Percentiles rank a stretch among this genome's conserved stretches.
Evolutionary conservation across 2,329 filamentous ascomycete genomes (phyloP).

Genomic region (Aspergillus fumigatus): DNA sequence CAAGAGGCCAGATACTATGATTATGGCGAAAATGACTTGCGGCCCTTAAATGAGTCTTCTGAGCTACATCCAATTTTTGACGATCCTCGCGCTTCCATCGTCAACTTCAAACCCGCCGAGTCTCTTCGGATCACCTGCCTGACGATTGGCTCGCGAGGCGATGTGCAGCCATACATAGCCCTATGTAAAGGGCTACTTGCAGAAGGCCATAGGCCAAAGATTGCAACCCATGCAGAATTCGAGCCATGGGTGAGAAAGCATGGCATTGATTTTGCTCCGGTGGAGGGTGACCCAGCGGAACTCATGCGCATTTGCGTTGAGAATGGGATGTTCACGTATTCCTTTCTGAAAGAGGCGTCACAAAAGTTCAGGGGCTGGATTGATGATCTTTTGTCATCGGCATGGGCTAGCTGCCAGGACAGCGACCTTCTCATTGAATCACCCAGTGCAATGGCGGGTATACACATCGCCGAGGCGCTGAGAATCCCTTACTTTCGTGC

Average conservation of each 20-base stretch:
- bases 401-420: conserved; percentile 78
- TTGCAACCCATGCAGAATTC: conserved; percentile 91
- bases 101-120: conserved; percentile 82
- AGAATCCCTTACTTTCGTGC: conserved; percentile 93
- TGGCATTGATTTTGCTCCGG: conserved; percentile 84
- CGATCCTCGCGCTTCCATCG: conserved; percentile 78
- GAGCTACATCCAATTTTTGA: conserved; percentile 76
- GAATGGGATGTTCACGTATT: conserved; percentile 92
- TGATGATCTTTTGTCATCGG: conserved; percentile 75
- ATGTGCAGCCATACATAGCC: conserved; percentile 96
- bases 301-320: conserved; percentile 95
- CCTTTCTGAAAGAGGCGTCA: conserved; percentile 84
- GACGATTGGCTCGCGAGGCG: conserved; percentile 91
- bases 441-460: conserved; percentile 93
- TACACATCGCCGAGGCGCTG: conserved; percentile 93
- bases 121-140: conserved; percentile 83
- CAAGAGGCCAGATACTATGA: conserved; percentile 62
- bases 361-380: conserved; percentile 91
- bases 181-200: conserved; percentile 84
- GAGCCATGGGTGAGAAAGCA: conserved; percentile 84
- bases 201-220: conserved; percentile 80
- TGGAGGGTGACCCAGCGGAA: conserved; percentile 88
- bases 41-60: conserved; percentile 26
- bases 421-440: conserved; percentile 91
- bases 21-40: conserved; percentile 29